These are phyloP conservation scores for Mortierella sp. DNA, from an alignment of 371 early-diverging fungal genomes.

Conservation along the genomic window DNA sequence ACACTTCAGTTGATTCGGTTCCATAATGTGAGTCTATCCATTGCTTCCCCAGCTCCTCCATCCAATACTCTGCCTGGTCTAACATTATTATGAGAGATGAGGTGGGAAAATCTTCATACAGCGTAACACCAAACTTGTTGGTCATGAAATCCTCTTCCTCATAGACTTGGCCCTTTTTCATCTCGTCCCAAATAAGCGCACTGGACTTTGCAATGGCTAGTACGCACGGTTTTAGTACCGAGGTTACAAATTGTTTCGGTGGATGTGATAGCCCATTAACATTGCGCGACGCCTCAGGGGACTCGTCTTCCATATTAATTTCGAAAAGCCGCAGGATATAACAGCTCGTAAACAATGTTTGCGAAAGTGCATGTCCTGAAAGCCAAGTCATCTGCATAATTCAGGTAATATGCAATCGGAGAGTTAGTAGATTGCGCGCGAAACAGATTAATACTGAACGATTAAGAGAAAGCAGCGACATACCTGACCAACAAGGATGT, in stretches of 20 bases:
- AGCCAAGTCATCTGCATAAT: conserved; percentile 76
- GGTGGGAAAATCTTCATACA: conserved; percentile 67
- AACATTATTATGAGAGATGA: conserved; percentile 62
- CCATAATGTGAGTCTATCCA: conserved; percentile 43
- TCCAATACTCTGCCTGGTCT: conserved; percentile 61
- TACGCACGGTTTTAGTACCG: conserved; percentile 66
- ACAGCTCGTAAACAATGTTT: conserved; percentile 79
- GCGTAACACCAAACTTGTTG: conserved; percentile 71
- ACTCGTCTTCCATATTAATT: conserved; percentile 50
- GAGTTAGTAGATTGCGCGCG: neutral
- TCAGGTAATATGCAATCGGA: neutral
- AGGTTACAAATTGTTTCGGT: conserved; percentile 55
- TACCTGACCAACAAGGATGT: conserved; percentile 73
- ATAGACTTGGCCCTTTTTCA: conserved; percentile 72
- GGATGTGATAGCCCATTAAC: neutral
- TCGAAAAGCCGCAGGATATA: conserved; percentile 69
- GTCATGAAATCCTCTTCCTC: conserved; percentile 83
- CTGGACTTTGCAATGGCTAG: conserved; percentile 68
- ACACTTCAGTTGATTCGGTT: conserved; percentile 19
- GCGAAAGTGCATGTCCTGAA: conserved; percentile 78
- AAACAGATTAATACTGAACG: neutral
- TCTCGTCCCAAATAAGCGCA: conserved; percentile 70
- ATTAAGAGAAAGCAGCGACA: neutral
- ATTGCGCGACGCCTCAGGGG: neutral
- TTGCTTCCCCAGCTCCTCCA: conserved; percentile 28